Evolutionary conservation across 164 flowering plant genomes (phyloP).

Genomic region (Kingdonia uniflora): DNA sequence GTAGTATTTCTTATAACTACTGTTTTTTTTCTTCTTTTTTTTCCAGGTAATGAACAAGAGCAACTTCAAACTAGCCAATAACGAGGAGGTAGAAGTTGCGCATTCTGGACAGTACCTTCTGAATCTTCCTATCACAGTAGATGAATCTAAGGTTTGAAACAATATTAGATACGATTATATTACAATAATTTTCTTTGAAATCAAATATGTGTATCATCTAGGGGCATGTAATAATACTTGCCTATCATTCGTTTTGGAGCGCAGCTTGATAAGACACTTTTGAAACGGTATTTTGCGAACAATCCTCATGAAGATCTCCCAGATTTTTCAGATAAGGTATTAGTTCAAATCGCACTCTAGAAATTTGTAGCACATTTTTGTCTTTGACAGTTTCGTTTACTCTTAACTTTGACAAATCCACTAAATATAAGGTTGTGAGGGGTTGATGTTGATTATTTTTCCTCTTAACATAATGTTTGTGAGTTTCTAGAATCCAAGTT

Average conservation of each 20-base stretch:
- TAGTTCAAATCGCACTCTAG: constrained; percentile 1
- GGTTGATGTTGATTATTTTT: not conserved
- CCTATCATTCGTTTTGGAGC: constrained; percentile 14
- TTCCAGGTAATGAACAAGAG: constrained; percentile 93
- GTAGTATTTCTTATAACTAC: no score
- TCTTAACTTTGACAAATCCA: not conserved
- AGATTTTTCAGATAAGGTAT: constrained; percentile 87
- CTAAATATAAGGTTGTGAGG: not conserved
- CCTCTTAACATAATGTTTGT: not conserved
- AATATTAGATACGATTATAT: not conserved
- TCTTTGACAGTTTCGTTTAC: not conserved
- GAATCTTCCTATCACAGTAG: constrained; percentile 2
- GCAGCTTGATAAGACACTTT: constrained; percentile 79
- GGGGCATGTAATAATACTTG: not conserved
- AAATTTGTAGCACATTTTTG: not conserved
- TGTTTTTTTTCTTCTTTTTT: no score
- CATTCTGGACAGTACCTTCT: constrained; percentile 76
- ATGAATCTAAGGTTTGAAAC: constrained; percentile 64
- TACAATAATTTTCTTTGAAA: not conserved
- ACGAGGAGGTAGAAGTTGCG: constrained; percentile 79
- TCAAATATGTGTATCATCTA: no score
- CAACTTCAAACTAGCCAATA: constrained; percentile 67
- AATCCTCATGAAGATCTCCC: constrained; percentile 64
- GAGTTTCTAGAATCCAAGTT: not conserved
- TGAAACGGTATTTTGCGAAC: constrained; percentile 57